Conservation (phyloP, 2,329 filamentous ascomycete genomes). For the Aspergillus neoniger region DNA sequence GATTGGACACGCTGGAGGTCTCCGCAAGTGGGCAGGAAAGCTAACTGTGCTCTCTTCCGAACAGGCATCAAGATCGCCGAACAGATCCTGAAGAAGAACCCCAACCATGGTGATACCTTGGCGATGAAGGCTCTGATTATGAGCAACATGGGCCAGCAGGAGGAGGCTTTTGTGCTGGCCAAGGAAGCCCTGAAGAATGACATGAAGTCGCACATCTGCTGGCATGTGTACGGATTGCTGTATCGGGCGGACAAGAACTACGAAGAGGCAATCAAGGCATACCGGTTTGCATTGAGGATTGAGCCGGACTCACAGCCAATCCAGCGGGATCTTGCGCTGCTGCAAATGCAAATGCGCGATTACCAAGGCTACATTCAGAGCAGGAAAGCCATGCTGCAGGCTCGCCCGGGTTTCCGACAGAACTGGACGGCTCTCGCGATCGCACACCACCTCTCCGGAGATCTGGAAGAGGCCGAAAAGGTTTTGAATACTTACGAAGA, state of each 20-base stretch:
- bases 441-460: conserved; percentile 86
- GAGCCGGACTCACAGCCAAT: conserved; percentile 96
- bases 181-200: conserved; percentile 91
- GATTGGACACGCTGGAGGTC: conserved; percentile 13
- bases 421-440: conserved; percentile 98
- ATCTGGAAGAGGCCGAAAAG: conserved; percentile 82
- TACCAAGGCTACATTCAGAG: conserved; percentile 92
- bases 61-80: conserved; percentile 89
- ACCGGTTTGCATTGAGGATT: conserved; percentile 89
- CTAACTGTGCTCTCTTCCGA: conserved; percentile 26
- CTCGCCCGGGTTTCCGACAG: conserved; percentile 76
- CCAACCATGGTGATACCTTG: conserved; percentile 95
- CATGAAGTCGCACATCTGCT: conserved; percentile 99
- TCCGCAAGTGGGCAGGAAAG: conserved; percentile 14
- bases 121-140: conserved; percentile 99
- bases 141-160: conserved; percentile 86
- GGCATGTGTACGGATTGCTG: conserved; percentile 96
- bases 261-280: conserved; percentile 98
- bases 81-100: conserved; percentile 91
- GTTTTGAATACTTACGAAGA: conserved; percentile 91
- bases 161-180: conserved; percentile 90
- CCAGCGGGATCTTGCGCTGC: conserved; percentile 84
- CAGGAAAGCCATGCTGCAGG: conserved; percentile 81
- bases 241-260: conserved; percentile 96
- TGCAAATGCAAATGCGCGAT: conserved; percentile 96